Base-by-base conservation (phyloP, 352 stramenopile genomes). In the Globisporangium yorkense region DNA sequence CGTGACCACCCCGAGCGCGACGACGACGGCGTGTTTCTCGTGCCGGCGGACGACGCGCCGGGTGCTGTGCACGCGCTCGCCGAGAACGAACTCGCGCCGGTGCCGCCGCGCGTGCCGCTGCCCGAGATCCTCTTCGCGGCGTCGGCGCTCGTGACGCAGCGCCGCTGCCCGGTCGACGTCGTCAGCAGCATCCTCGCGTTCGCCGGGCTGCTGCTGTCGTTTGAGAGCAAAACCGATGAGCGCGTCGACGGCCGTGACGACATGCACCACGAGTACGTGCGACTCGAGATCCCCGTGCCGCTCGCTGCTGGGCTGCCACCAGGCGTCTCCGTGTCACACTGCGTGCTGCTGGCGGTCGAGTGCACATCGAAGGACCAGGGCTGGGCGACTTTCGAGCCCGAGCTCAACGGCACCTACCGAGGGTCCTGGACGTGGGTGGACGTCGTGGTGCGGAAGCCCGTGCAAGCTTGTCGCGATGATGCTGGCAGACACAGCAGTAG, bases 281-380 rank as follows among this genome's bases (percentile, higher is more conserved):
- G 60, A 40, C 56, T 53, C 13, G 15, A 37, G 5, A 31, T 53
- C 13, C 47, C 47, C 9, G 37, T 18, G 24, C 12, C 24, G 85
- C 57, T 18, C 85, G 54, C 49, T 57, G 46, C 53, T 87, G 51
- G 57, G 68, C 52, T 89, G 20, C 77, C 82, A 1, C 16, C 35
- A 1, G 82, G 79, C n/a, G 61, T 88, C 12, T 46, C 65, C 18
- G 49, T 74, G 27, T 69, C 59, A 31, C 64, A 67, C 18, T 88
- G 79, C 41, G 56, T 66, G 12, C 57, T 77, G 21, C 20, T 88
- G 31, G 70, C 79, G 7, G 74, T 68, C 15, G 77, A 92, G 46
- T 86, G 72, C 46, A 62, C 63, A 43, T 90, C 82, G 2, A 80
- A 83, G 40, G 82, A 92, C 52, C 82, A 92, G 54, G 82, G 80